Conservation (phyloP, 352 stramenopile species). For the Lagenidium giganteum region DNA sequence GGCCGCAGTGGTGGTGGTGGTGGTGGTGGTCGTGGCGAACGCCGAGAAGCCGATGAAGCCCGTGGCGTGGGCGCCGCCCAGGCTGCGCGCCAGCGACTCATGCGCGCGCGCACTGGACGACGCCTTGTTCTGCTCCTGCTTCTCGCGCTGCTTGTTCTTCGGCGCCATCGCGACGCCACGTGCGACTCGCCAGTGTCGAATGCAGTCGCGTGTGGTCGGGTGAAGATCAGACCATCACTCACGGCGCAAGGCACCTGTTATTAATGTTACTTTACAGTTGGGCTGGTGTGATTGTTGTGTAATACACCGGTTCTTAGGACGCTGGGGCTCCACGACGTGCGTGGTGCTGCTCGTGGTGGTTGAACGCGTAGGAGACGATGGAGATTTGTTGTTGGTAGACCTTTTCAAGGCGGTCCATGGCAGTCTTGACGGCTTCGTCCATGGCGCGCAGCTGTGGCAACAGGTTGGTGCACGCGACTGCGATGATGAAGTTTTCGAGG, state of each 20-base stretch:
- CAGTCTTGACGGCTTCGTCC: slow-evolving; percentile 45
- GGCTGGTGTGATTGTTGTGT: no score
- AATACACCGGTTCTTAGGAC: no score
- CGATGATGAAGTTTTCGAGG: slow-evolving; percentile 66
- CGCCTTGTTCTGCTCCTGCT: slow-evolving; percentile 74
- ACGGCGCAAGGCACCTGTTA: no score
- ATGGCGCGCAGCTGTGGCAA: slow-evolving; percentile 46
- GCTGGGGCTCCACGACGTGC: no score
- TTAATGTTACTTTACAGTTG: no score
- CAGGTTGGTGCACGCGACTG: slow-evolving; percentile 44
- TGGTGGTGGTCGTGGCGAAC: slow-evolving; percentile 30
- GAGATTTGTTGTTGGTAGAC: no score
- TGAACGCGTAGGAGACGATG: no score
- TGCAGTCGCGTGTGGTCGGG: no score
- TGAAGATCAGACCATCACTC: no score
- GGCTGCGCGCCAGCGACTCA: slow-evolving; percentile 30
- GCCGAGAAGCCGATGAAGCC: slow-evolving; percentile 73
- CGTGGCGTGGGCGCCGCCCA: slow-evolving; percentile 11
- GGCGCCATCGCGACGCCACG: slow-evolving; percentile 25
- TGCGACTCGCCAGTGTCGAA: no score
- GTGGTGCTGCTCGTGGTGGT: no score
- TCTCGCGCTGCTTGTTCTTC: slow-evolving; percentile 88
- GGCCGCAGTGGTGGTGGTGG: not conserved
- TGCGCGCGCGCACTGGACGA: slow-evolving; percentile 78
- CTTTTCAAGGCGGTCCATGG: slow-evolving; percentile 68